phyloP scores from a whole-genome alignment of 176 grass and related monocot species.

The Cenchrus americanus region DNA sequence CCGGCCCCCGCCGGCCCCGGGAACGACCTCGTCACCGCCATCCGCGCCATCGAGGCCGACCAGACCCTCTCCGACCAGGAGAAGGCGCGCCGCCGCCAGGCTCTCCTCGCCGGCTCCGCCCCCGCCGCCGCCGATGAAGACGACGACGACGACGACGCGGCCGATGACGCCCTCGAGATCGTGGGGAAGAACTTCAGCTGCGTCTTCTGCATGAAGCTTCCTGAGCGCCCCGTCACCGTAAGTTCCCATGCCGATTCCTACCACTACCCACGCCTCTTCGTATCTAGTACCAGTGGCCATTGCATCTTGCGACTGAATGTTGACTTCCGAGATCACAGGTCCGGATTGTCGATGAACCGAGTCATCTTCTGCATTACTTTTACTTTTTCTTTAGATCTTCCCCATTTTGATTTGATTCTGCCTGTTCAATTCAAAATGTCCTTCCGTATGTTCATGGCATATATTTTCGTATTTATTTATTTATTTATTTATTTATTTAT shows the following conservation, averaged over 20 bases:
- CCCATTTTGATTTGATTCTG: background rate
- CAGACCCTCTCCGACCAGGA: slow-evolving; percentile 61
- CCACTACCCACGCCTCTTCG: background rate
- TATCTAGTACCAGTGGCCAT: background rate
- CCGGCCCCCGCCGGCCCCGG: background rate
- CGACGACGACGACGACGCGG: slow-evolving; percentile 8
- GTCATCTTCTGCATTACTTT: background rate
- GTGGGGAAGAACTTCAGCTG: slow-evolving; percentile 72
- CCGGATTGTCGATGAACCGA: background rate
- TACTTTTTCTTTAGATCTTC: background rate
- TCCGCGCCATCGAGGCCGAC: slow-evolving; percentile 78
- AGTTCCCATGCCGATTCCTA: background rate
- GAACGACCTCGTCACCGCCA: slow-evolving; percentile 58
- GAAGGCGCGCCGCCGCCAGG: slow-evolving; percentile 78
- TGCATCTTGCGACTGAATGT: background rate
- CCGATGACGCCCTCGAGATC: slow-evolving; percentile 46
- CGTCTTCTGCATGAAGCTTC: slow-evolving; percentile 91
- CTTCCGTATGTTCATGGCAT: background rate
- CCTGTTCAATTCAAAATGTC: background rate
- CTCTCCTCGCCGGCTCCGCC: slow-evolving; percentile 53
- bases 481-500: background rate
- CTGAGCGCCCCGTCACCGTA: slow-evolving; percentile 88
- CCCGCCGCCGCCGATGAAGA: background rate
- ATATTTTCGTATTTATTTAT: too few relatives aligned
- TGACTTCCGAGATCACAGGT: background rate